phyloP scores from a whole-genome alignment of 805 yeast genomes.

The Cyberlindnera maritima region DNA sequence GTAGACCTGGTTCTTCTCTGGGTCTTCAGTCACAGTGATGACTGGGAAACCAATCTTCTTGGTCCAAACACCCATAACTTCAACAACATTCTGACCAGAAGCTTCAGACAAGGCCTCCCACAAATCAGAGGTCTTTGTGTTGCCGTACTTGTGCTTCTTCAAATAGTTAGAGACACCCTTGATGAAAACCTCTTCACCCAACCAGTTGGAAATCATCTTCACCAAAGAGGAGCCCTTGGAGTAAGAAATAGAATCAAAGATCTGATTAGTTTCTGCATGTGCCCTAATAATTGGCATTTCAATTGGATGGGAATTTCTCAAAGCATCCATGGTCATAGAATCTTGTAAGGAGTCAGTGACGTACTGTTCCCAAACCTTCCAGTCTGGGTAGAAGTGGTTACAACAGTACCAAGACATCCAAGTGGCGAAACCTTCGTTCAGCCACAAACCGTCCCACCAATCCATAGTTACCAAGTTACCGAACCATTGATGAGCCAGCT shows the following conservation, averaged over 20 bases:
- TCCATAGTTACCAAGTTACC: slow-evolving; percentile 90
- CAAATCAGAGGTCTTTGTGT: slow-evolving; percentile 72
- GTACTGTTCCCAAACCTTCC: slow-evolving; percentile 86
- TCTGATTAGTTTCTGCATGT: slow-evolving; percentile 78
- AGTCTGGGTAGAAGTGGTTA: slow-evolving; percentile 72
- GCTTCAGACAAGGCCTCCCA: slow-evolving; percentile 73
- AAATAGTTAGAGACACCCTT: slow-evolving; percentile 78
- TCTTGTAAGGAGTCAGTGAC: slow-evolving; percentile 74
- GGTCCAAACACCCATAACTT: slow-evolving; percentile 80
- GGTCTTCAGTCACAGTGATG: slow-evolving; percentile 58
- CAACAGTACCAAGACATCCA: slow-evolving; percentile 90
- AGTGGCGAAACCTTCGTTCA: slow-evolving; percentile 87
- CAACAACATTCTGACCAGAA: slow-evolving; percentile 68
- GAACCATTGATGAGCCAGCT: slow-evolving; percentile 90
- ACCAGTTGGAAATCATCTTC: slow-evolving; percentile 77
- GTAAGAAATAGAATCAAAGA: slow-evolving; percentile 82
- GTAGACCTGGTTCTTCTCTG: slow-evolving; percentile 41
- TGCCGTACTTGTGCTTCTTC: slow-evolving; percentile 73
- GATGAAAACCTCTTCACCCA: slow-evolving; percentile 73
- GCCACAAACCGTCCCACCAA: slow-evolving; percentile 90
- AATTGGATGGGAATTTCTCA: slow-evolving; percentile 82
- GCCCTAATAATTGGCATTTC: slow-evolving; percentile 80
- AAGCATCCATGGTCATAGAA: slow-evolving; percentile 72
- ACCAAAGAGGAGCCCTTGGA: slow-evolving; percentile 77
- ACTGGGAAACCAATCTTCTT: slow-evolving; percentile 77